A percentile compares a stretch with the other conserved stretches of the same genome.
Conservation (phyloP, 176 grass and related monocot species). For the Raddia distichophylla region DNA sequence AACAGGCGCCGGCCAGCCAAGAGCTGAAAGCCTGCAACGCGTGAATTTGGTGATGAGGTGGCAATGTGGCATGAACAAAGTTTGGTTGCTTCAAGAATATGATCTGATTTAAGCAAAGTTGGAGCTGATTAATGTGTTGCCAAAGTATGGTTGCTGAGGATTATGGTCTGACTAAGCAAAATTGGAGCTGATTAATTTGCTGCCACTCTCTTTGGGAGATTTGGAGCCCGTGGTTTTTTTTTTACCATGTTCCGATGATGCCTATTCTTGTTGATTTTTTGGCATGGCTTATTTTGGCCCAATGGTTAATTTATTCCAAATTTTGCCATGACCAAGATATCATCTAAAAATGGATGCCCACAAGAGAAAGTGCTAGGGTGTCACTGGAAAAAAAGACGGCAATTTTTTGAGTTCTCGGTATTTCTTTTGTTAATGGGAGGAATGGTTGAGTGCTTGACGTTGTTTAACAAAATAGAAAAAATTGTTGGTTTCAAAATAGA, state of each 20-base stretch:
- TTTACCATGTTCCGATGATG: neutral
- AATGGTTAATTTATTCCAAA: neutral
- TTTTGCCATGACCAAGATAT: neutral
- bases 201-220: neutral
- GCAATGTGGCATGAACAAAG: no score
- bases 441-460: neutral
- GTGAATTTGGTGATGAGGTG: slow-evolving; percentile 7
- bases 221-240: neutral
- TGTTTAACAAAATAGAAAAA: neutral
- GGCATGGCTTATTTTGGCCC: neutral
- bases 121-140: neutral
- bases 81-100: neutral
- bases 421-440: neutral
- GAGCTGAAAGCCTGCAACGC: no score
- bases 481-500: neutral
- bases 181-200: neutral
- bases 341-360: neutral
- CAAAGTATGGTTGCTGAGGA: neutral
- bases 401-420: neutral
- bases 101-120: neutral
- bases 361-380: neutral
- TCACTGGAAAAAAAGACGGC: neutral
- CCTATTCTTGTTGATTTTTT: neutral
- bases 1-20: neutral
- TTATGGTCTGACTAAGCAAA: neutral